phyloP scores from a whole-genome alignment of 495 filamentous ascomycete genomes.

The Penicillium canariense region DNA sequence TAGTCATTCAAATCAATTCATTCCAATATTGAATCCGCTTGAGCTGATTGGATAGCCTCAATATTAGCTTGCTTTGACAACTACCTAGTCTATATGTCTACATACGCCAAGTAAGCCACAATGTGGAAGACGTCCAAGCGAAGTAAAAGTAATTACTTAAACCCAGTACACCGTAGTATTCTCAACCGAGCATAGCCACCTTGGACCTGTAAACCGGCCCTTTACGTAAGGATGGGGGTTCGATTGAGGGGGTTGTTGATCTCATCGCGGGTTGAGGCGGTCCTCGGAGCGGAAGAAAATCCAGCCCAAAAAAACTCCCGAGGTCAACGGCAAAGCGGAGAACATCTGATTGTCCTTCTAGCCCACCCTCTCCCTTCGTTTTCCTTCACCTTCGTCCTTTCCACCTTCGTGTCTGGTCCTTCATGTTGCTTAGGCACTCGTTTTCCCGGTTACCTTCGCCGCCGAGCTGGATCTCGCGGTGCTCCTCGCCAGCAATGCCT shows the following conservation, averaged over 20 bases:
- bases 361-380: slow-evolving; percentile 15
- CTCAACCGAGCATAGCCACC: neutral
- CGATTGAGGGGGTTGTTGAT: neutral
- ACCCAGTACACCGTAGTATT: neutral
- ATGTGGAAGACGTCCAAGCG: neutral
- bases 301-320: slow-evolving; percentile 31
- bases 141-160: neutral
- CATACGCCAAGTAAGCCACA: neutral
- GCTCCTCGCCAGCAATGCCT: slow-evolving; percentile 64
- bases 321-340: slow-evolving; percentile 34
- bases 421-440: slow-evolving; percentile 55
- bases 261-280: slow-evolving; percentile 16
- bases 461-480: slow-evolving; percentile 56
- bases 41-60: neutral
- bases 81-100: no score
- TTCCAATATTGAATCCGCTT: neutral
- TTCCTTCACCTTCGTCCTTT: no score
- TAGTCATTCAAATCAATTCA: no score
- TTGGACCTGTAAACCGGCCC: neutral
- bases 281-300: slow-evolving; percentile 32
- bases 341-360: slow-evolving; percentile 26
- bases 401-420: slow-evolving; percentile 22
- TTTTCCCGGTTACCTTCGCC: slow-evolving; percentile 44
- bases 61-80: no score
- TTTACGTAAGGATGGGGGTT: slow-evolving; percentile 8